These are phyloP conservation scores for Gracilaria vermiculophylla DNA, from an alignment of 23 red algal genomes.

Conservation along the genomic window DNA sequence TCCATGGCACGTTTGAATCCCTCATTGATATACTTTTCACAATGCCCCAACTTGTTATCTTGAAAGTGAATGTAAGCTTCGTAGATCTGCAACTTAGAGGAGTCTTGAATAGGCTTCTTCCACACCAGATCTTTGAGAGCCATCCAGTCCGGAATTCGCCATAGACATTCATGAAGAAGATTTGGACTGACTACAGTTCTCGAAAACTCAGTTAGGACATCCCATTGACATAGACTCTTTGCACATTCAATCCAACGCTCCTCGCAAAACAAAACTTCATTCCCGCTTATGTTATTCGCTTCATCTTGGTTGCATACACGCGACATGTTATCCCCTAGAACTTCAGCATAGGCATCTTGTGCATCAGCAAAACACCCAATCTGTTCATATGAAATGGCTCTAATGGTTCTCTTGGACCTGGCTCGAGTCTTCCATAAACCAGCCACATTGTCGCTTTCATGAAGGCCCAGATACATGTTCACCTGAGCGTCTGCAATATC, in stretches of 20 bases:
- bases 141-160: conserved; percentile 94
- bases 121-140: conserved; percentile 86
- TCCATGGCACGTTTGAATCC: conserved; percentile 65
- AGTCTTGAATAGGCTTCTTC: conserved; percentile 84
- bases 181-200: conserved; percentile 68
- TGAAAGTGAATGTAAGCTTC: conserved; percentile 89
- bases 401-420: conserved; percentile 9
- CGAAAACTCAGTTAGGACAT: conserved; percentile 91
- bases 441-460: conserved; percentile 76
- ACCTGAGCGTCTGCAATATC: conserved; percentile 65
- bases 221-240: conserved; percentile 94
- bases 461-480: conserved; percentile 66
- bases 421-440: conserved; percentile 75
- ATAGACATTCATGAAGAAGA: conserved; percentile 95
- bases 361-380: conserved; percentile 57
- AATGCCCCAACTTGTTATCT: conserved; percentile 87
- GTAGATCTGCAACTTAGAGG: conserved; percentile 77
- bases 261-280: conserved; percentile 76
- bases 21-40: conserved; percentile 46
- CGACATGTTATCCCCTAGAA: conserved; percentile 33
- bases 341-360: conserved; percentile 63
- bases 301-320: not conserved
- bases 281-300: not conserved
- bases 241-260: conserved; percentile 94
- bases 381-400: conserved; percentile 71